Conservation (phyloP, 2,329 filamentous ascomycete genomes). For the Plenodomus lindquistii region DNA sequence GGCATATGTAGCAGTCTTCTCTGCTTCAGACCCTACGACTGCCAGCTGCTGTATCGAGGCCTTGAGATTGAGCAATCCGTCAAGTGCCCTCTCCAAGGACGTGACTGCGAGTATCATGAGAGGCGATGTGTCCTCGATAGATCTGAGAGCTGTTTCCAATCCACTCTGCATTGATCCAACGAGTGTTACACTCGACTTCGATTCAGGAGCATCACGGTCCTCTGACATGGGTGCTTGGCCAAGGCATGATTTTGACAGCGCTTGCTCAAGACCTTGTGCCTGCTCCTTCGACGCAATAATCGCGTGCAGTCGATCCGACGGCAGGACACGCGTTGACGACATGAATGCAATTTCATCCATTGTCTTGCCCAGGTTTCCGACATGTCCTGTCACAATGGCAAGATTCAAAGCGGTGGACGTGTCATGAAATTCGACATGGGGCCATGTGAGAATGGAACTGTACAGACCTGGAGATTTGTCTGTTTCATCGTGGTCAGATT, state of each 20-base stretch:
- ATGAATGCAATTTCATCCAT: not conserved
- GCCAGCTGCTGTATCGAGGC: not conserved
- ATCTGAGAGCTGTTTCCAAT: not conserved
- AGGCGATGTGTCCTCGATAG: not conserved
- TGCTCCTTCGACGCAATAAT: not conserved
- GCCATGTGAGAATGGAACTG: not conserved
- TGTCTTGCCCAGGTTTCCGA: not conserved
- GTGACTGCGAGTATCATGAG: not conserved
- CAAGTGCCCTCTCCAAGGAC: not conserved
- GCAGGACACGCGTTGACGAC: not conserved
- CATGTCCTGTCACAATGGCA: not conserved
- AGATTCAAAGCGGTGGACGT: not conserved
- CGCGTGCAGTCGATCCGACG: not conserved
- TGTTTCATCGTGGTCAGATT: not conserved
- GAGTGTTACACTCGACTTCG: not conserved
- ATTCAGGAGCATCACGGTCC: not conserved
- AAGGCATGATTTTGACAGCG: too few relatives aligned
- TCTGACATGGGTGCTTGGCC: too few relatives aligned
- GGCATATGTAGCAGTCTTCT: not conserved
- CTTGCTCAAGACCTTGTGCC: not conserved
- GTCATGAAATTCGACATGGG: not conserved
- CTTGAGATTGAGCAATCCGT: not conserved
- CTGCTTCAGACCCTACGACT: not conserved
- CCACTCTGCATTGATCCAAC: not conserved
- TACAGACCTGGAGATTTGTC: not conserved